phyloP scores from a whole-genome alignment of 2,329 filamentous ascomycete genomes.

The Alternaria hordeiaustralica region DNA sequence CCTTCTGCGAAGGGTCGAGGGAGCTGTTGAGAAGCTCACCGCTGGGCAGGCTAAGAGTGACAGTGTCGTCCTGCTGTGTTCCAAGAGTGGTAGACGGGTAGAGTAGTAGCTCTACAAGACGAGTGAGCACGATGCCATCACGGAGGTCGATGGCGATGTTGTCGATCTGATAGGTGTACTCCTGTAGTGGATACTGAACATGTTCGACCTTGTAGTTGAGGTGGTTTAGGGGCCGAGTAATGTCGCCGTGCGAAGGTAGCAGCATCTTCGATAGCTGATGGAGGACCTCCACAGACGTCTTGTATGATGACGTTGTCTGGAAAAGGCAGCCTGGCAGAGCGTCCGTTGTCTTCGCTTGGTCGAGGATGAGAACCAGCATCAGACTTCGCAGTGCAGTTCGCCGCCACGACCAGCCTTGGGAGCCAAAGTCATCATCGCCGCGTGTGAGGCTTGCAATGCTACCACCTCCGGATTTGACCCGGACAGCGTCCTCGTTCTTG shows the following conservation, averaged over 20 bases:
- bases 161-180: slow-evolving; percentile 63
- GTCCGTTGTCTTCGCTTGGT: slow-evolving; percentile 57
- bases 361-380: slow-evolving; percentile 66
- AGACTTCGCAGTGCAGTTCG: slow-evolving; percentile 64
- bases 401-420: slow-evolving; percentile 58
- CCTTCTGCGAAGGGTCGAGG: slow-evolving; percentile 40
- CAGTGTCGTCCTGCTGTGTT: slow-evolving; percentile 45
- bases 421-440: slow-evolving; percentile 51
- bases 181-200: slow-evolving; percentile 63
- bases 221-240: slow-evolving; percentile 61
- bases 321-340: slow-evolving; percentile 57
- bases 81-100: slow-evolving; percentile 49
- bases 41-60: slow-evolving; percentile 55
- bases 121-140: slow-evolving; percentile 66
- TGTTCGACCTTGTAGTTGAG: slow-evolving; percentile 63
- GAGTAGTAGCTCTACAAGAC: slow-evolving; percentile 64
- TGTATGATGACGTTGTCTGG: slow-evolving; percentile 58
- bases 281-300: slow-evolving; percentile 63
- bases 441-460: slow-evolving; percentile 50
- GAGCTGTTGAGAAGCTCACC: slow-evolving; percentile 52
- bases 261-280: slow-evolving; percentile 61
- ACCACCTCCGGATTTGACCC: slow-evolving; percentile 45
- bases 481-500: slow-evolving; percentile 62
- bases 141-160: slow-evolving; percentile 69
- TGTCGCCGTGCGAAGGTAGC: slow-evolving; percentile 65